Base-by-base conservation (phyloP, 2,329 filamentous ascomycete species). In the Fusarium praegraminearum region DNA sequence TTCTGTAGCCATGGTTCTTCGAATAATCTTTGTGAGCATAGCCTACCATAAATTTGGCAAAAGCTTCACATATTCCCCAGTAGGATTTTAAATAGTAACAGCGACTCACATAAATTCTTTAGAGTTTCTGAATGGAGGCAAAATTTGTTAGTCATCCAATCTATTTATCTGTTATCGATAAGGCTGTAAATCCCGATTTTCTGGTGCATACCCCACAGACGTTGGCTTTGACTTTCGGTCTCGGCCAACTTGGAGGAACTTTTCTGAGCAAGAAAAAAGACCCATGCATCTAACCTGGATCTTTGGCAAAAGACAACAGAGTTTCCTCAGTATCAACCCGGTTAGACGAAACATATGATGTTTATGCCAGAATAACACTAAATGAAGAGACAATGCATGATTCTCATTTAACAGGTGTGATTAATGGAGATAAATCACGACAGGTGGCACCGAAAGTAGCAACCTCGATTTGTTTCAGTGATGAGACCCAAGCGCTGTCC, bases 1-100 rank as follows among this genome's bases (percentile, higher is more conserved):
- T 73, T 83, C 80, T 57, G 85, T 79, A 75, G 86, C 83, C 88
- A 91, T 92, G 77, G 81, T 83, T 79, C 83, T 80, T 79, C 82
- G 82, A 52, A 85, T 52, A 22, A 77, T 60, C 50, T 71, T 74
- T 36, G 60, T 71, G 46, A 80, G 72, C 77, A 82, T 81, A 57
- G 13, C 49, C 49, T 52, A 41, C 24, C 71, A 71, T 55, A 43
- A 36, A 36, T 66, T 43, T 51, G 51, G 54, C 43, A 44, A 51
- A 57, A 36, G 43, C 49, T 43, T 65, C n/a, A 49, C 57, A 68
- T 59, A 57, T 57, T 52, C 54, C 32, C 47, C 35, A 30, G 20
- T 24, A 50, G 24, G 43, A 33, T 28, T 55, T 24, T 28, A 40
- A 40, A 28, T 52, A 52, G 44, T 18, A 47, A 20, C 50, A 38